phyloP scores from a whole-genome alignment of 140 eudicot genomes.

The Flaveria floridana region DNA sequence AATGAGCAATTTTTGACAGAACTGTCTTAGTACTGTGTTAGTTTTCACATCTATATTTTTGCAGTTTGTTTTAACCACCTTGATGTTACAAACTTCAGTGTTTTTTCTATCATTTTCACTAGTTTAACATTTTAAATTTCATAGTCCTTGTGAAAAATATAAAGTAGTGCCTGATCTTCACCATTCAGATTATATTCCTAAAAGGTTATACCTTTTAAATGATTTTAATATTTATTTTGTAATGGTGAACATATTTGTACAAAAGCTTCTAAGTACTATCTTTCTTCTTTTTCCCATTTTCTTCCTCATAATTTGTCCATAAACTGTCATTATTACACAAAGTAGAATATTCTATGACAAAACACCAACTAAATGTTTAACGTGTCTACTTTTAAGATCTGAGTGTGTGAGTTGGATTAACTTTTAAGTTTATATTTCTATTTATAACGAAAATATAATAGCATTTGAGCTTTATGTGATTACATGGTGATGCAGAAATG shows the following conservation, averaged over 20 bases:
- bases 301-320: background rate
- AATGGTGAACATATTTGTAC: background rate
- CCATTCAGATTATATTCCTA: conserved; percentile 10
- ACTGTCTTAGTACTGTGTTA: background rate
- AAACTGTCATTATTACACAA: background rate
- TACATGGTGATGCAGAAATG: conserved; percentile 51
- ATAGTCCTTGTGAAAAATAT: background rate
- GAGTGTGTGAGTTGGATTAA: background rate
- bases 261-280: background rate
- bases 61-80: background rate
- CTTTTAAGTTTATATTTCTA: background rate
- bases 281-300: background rate
- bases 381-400: background rate
- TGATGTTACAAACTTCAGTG: background rate
- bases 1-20: background rate
- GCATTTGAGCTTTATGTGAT: background rate
- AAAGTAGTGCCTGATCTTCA: background rate
- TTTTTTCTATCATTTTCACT: too few relatives aligned
- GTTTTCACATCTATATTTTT: background rate
- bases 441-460: background rate
- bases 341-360: background rate
- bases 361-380: background rate
- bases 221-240: background rate
- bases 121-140: background rate
- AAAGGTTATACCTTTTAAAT: background rate